A percentile compares a stretch with the other conserved stretches of the same genome.
Conservation (phyloP, 331 rosid species). For the Quercus phellos region DNA sequence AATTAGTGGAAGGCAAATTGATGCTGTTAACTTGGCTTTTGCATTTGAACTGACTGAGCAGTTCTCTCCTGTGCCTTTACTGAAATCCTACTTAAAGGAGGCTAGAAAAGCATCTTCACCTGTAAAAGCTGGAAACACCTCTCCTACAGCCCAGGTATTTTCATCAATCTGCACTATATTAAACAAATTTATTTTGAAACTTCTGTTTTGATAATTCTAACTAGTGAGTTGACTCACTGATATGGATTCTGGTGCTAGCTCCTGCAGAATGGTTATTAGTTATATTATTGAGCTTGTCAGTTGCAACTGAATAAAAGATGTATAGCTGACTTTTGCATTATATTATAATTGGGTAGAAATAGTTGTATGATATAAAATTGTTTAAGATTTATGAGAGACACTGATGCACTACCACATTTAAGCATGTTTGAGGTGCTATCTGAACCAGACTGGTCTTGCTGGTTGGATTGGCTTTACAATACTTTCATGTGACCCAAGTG, state of each 20-base stretch:
- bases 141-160: slow-evolving; percentile 76
- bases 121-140: slow-evolving; percentile 61
- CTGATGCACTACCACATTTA: not conserved
- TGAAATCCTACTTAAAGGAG: slow-evolving; percentile 86
- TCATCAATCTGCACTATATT: slow-evolving; percentile 6
- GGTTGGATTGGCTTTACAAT: not conserved
- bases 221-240: slow-evolving; percentile 6
- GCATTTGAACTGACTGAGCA: slow-evolving; percentile 74
- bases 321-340: not conserved
- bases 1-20: slow-evolving; percentile 91
- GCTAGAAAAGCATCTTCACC: slow-evolving; percentile 75
- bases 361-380: slow-evolving; percentile 5
- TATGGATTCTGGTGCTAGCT: not conserved
- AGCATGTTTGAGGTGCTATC: not conserved
- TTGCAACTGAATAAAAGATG: not conserved
- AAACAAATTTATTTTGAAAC: not conserved
- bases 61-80: slow-evolving; percentile 76
- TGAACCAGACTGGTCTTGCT: not conserved
- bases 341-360: not conserved
- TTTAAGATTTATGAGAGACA: not conserved
- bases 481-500: not conserved
- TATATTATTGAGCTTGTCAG: not conserved
- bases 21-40: slow-evolving; percentile 89
- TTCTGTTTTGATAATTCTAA: slow-evolving; percentile 17
- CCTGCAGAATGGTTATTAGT: not conserved